Evolutionary conservation across 75 land plant genomes (phyloP).

Genomic region (Cryptomeria japonica): DNA sequence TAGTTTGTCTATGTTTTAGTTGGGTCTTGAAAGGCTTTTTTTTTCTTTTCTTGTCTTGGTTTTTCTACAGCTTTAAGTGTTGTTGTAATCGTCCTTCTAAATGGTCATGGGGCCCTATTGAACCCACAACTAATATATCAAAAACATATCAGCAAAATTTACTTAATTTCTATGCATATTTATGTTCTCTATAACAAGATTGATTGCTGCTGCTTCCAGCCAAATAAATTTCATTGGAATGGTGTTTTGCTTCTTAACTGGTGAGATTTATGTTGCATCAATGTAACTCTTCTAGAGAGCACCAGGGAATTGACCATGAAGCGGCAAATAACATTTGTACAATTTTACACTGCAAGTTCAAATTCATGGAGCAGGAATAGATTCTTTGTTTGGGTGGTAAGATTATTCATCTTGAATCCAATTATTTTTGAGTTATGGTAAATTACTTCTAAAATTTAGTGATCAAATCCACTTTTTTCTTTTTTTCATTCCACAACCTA

Average conservation of each 20-base stretch:
- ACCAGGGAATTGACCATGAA: slow-evolving; percentile 48
- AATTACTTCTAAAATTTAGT: neutral
- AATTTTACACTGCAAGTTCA: slow-evolving; percentile 58
- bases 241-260: neutral
- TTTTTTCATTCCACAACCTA: neutral
- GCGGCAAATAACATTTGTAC: slow-evolving; percentile 76
- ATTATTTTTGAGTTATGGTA: slow-evolving; percentile 4
- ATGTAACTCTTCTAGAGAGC: slow-evolving; percentile 39
- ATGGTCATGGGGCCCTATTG: too few species aligned
- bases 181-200: neutral
- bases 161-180: neutral
- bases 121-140: neutral
- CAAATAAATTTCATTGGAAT: neutral
- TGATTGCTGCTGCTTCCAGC: neutral
- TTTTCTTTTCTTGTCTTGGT: too few species aligned
- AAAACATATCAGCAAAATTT: neutral
- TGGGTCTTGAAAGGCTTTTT: too few species aligned
- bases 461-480: neutral
- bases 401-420: slow-evolving; percentile 8
- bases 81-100: neutral
- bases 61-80: too few species aligned
- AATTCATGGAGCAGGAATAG: slow-evolving; percentile 54
- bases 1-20: too few species aligned
- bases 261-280: neutral
- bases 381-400: slow-evolving; percentile 76